Evolutionary conservation across 2,329 filamentous ascomycete species (phyloP).

Genomic region (Aspergillus quadricinctus): DNA sequence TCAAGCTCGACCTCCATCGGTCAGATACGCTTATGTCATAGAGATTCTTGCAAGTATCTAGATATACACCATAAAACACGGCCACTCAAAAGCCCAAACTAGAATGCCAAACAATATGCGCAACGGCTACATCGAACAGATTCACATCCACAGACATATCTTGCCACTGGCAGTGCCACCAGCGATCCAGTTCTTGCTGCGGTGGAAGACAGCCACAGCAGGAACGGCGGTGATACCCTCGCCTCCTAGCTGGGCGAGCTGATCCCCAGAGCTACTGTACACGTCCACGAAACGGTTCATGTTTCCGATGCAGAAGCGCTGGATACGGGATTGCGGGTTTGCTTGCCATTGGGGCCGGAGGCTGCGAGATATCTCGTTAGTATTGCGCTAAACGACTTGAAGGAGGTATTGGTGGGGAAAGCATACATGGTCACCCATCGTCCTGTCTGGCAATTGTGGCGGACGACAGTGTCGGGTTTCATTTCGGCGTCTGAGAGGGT

Average conservation of each 20-base stretch:
- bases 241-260: constrained; percentile 82
- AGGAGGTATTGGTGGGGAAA: constrained; percentile 18
- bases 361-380: constrained; percentile 31
- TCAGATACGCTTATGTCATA: background rate
- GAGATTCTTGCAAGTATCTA: background rate
- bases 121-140: background rate
- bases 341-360: constrained; percentile 86
- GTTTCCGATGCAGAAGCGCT: constrained; percentile 89
- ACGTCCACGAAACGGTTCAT: constrained; percentile 98
- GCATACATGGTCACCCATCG: constrained; percentile 80
- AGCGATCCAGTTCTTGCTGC: constrained; percentile 82
- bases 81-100: background rate
- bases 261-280: constrained; percentile 74
- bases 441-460: constrained; percentile 94
- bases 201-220: constrained; percentile 86
- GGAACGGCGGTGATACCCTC: constrained; percentile 93
- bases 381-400: background rate
- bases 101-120: background rate
- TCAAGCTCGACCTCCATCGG: background rate
- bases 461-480: constrained; percentile 63
- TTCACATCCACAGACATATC: constrained; percentile 80
- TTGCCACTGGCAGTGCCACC: constrained; percentile 91
- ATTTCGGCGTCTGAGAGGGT: constrained; percentile 60
- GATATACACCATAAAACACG: background rate
- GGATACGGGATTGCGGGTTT: constrained; percentile 69